Evolutionary conservation across 106 monocot genomes (phyloP).

Genomic region (Allium fistulosum): DNA sequence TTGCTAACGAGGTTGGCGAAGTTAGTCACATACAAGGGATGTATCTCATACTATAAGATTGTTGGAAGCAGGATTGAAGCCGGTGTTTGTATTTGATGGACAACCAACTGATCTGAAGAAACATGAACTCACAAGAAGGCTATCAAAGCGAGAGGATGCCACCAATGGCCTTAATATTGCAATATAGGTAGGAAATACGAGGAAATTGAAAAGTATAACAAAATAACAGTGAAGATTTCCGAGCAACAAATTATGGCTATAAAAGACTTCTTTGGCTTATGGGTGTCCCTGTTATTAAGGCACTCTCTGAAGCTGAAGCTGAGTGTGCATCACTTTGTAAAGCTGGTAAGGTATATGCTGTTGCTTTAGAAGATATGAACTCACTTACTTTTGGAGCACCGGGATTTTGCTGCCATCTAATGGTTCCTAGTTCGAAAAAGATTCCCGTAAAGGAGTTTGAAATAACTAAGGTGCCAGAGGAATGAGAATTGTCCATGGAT

Average conservation of each 20-base stretch:
- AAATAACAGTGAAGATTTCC: conserved; percentile 35
- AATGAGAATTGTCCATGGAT: conserved; percentile 85
- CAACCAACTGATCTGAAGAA: conserved; percentile 93
- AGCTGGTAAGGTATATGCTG: conserved; percentile 82
- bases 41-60: conserved; percentile 84
- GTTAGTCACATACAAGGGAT: conserved; percentile 87
- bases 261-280: conserved; percentile 77
- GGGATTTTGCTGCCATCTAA: conserved; percentile 83
- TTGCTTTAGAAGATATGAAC: conserved; percentile 80
- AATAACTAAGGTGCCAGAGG: conserved; percentile 77
- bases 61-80: conserved; percentile 93
- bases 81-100: conserved; percentile 99
- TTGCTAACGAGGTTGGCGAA: conserved; percentile 35
- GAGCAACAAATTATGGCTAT: conserved; percentile 92
- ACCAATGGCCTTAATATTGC: conserved; percentile 40
- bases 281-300: conserved; percentile 87
- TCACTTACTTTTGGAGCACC: conserved; percentile 30
- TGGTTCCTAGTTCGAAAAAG: conserved; percentile 85
- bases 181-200: too few species aligned
- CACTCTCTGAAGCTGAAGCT: conserved; percentile 58
- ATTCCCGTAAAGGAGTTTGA: conserved; percentile 89
- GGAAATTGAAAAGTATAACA: too few species aligned
- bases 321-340: conserved; percentile 88
- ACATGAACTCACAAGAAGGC: conserved; percentile 90
- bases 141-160: conserved; percentile 77